Percentiles rank a stretch among this genome's conserved stretches.
phyloP scores from a whole-genome alignment of 306 rosid species.

The Neltuma alba region DNA sequence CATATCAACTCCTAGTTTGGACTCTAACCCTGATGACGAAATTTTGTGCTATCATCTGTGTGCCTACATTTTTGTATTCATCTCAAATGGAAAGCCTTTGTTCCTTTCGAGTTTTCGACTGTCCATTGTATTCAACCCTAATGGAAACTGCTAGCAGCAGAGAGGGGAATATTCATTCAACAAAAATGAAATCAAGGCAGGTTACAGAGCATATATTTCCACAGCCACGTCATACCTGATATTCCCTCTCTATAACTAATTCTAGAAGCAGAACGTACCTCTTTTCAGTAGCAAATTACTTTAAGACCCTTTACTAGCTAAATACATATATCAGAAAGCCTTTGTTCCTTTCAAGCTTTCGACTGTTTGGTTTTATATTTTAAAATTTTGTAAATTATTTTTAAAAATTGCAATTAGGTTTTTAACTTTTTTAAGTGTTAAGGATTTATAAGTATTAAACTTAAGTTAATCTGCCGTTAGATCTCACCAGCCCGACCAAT shows the following conservation, averaged over 20 bases:
- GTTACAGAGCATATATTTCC: no score
- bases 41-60: background rate
- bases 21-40: background rate
- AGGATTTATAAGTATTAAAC: background rate
- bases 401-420: background rate
- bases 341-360: background rate
- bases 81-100: background rate
- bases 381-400: background rate
- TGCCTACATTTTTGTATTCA: background rate
- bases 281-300: no score
- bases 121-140: no score
- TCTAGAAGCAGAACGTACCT: no score
- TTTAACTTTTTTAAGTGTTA: background rate
- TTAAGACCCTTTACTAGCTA: no score
- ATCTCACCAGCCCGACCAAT: background rate
- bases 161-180: no score
- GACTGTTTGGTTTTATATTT: background rate
- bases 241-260: no score
- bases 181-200: no score
- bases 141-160: no score
- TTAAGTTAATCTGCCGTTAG: background rate
- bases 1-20: background rate
- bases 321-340: no score
- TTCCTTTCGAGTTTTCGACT: background rate
- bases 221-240: no score